These are phyloP conservation scores for Mucor indicus DNA, from an alignment of 371 early-diverging fungal species.

Conservation along the genomic window DNA sequence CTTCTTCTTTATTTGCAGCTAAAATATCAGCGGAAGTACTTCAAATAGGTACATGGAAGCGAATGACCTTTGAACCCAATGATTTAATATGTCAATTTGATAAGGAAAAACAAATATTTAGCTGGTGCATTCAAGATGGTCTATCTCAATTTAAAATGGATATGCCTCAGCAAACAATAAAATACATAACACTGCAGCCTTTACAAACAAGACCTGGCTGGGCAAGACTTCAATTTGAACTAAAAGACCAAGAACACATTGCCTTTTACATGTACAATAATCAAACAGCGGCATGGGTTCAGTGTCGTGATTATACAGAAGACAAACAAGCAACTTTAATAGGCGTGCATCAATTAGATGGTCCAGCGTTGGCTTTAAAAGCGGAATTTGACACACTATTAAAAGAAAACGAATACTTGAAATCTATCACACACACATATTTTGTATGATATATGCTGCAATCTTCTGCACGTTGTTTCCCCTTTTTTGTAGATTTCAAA, in stretches of 20 bases:
- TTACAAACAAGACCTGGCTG: slow-evolving; percentile 27
- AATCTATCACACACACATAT: background rate
- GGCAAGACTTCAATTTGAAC: slow-evolving; percentile 30
- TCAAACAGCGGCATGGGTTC: slow-evolving; percentile 47
- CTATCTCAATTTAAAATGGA: slow-evolving; percentile 70
- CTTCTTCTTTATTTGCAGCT: no score
- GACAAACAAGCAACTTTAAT: slow-evolving; percentile 57
- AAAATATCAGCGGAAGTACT: slow-evolving; percentile 48
- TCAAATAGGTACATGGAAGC: slow-evolving; percentile 77
- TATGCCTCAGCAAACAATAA: slow-evolving; percentile 52
- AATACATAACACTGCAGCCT: slow-evolving; percentile 48
- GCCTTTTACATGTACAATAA: slow-evolving; percentile 56
- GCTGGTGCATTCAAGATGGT: slow-evolving; percentile 70
- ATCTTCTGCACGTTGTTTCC: background rate
- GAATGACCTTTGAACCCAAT: slow-evolving; percentile 51
- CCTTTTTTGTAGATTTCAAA: no score
- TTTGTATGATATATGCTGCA: background rate
- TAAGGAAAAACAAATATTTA: slow-evolving; percentile 46
- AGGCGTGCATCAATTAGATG: slow-evolving; percentile 33
- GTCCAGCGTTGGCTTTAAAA: slow-evolving; percentile 34
- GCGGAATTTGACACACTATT: slow-evolving; percentile 20
- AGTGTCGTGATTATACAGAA: slow-evolving; percentile 78
- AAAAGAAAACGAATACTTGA: slow-evolving; percentile 7
- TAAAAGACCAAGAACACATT: slow-evolving; percentile 25
- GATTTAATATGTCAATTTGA: slow-evolving; percentile 64